Evolutionary conservation across 148 eudicot genomes (phyloP).

Genomic region (Arctostaphylos glauca): DNA sequence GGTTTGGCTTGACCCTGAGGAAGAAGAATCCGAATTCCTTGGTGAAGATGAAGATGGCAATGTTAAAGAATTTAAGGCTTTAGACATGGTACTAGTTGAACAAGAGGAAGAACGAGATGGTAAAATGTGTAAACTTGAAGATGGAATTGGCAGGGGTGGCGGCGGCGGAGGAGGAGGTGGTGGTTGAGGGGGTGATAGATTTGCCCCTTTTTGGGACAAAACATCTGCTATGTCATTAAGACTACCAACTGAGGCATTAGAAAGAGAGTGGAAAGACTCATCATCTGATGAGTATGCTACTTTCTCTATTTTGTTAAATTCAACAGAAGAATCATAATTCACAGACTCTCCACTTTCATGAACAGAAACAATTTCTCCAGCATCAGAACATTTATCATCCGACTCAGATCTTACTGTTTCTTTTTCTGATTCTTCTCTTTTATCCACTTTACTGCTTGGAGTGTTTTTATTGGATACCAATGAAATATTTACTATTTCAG

Average conservation of each 20-base stretch:
- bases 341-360: conserved; percentile 51
- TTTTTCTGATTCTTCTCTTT: conserved; percentile 28
- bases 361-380: conserved; percentile 45
- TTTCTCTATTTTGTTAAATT: conserved; percentile 19
- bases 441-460: conserved; percentile 20
- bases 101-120: conserved; percentile 29
- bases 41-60: conserved; percentile 15
- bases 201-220: conserved; percentile 34
- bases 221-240: conserved; percentile 39
- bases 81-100: conserved; percentile 14
- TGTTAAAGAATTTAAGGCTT: conserved; percentile 20
- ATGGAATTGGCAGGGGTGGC: conserved; percentile 60
- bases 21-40: conserved; percentile 27
- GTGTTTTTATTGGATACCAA: conserved; percentile 11
- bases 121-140: conserved; percentile 28
- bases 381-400: conserved; percentile 20
- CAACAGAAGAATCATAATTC: conserved; percentile 35
- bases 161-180: conserved; percentile 20
- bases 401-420: conserved; percentile 16
- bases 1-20: conserved; percentile 30
- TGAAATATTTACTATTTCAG: conserved; percentile 15
- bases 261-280: conserved; percentile 82
- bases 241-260: conserved; percentile 62
- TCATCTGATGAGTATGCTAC: conserved; percentile 43
- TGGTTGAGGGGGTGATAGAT: conserved; percentile 14